These are phyloP conservation scores for Omphalotus guepiniiformis DNA, from an alignment of 768 basidiomycete species.

Conservation along the genomic window DNA sequence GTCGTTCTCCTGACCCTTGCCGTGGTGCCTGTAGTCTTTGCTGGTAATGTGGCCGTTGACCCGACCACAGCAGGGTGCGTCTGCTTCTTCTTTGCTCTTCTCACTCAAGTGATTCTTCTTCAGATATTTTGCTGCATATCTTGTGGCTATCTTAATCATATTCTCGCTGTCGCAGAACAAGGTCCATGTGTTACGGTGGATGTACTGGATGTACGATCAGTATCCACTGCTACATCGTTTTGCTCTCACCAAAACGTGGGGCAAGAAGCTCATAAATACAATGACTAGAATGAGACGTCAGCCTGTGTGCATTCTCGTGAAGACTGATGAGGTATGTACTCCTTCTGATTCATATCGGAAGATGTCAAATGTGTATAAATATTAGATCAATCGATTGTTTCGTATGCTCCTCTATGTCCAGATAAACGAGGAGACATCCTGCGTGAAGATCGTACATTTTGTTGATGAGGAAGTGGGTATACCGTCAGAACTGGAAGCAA, in stretches of 20 bases:
- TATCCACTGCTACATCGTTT: slow-evolving; percentile 42
- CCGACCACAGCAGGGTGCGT: slow-evolving; percentile 52
- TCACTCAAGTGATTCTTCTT: not conserved
- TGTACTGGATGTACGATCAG: slow-evolving; percentile 66
- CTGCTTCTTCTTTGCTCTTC: not conserved
- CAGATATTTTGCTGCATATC: slow-evolving; percentile 63
- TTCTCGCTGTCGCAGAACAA: slow-evolving; percentile 54
- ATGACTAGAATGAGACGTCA: slow-evolving; percentile 47
- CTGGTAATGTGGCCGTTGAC: slow-evolving; percentile 58
- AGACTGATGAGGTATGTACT: slow-evolving; percentile 56
- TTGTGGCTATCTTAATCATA: slow-evolving; percentile 41
- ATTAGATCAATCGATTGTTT: slow-evolving; percentile 61
- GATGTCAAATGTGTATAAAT: not conserved
- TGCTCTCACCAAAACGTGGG: slow-evolving; percentile 36
- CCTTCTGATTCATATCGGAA: not conserved
- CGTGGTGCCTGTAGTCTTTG: slow-evolving; percentile 40
- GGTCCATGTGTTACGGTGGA: slow-evolving; percentile 44
- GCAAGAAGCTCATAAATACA: slow-evolving; percentile 32
- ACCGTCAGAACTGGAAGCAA: slow-evolving; percentile 71
- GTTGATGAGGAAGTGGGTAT: slow-evolving; percentile 45
- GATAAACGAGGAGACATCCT: slow-evolving; percentile 66
- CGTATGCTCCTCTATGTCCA: slow-evolving; percentile 63
- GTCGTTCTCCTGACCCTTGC: slow-evolving; percentile 38
- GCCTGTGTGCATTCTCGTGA: slow-evolving; percentile 57
- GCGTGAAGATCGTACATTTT: slow-evolving; percentile 68